Conservation (phyloP, 2,329 filamentous ascomycete genomes). For the Fusarium drepaniforme region DNA sequence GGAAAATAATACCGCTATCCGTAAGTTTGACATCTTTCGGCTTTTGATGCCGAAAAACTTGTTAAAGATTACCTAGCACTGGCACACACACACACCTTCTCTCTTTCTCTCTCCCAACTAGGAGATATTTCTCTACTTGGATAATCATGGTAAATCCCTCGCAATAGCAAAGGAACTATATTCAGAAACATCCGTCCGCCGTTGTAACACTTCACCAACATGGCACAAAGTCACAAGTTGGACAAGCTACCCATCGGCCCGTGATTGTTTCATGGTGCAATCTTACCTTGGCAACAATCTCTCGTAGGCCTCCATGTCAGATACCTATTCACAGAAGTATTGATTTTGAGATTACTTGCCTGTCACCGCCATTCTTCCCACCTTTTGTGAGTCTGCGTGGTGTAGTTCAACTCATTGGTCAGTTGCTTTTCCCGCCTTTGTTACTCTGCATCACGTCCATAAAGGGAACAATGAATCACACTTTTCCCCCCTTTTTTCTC, state of each 20-base stretch:
- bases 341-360: background rate
- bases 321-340: background rate
- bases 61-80: background rate
- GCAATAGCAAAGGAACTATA: background rate
- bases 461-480: background rate
- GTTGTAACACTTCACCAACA: background rate
- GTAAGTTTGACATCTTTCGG: background rate
- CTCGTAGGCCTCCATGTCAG: background rate
- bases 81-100: background rate
- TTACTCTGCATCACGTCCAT: background rate
- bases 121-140: background rate
- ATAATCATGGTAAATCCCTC: background rate
- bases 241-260: slow-evolving; percentile 1
- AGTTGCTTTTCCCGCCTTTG: background rate
- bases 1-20: background rate
- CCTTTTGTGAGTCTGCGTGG: background rate
- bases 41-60: background rate
- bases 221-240: background rate
- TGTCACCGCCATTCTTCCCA: background rate
- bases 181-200: background rate
- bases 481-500: background rate
- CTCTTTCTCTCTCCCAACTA: background rate
- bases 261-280: background rate
- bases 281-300: background rate
- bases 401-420: background rate